Evolutionary conservation across 2,329 filamentous ascomycete species (phyloP).

Genomic region (Botrytis tulipae): DNA sequence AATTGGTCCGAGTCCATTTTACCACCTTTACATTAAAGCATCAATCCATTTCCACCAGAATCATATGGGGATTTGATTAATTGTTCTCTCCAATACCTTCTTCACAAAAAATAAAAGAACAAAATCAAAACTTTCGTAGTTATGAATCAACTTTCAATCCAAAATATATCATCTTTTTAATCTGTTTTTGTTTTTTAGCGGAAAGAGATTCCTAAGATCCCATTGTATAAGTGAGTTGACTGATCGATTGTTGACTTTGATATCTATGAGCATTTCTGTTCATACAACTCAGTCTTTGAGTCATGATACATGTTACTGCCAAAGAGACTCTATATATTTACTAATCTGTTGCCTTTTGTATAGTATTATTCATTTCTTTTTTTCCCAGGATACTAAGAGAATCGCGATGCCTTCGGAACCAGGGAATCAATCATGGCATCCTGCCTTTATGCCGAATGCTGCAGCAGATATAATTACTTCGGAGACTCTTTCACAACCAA

Average conservation of each 20-base stretch:
- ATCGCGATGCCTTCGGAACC: slow-evolving; percentile 46
- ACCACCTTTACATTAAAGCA: neutral
- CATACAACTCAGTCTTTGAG: neutral
- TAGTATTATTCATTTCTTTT: slow-evolving; percentile 37
- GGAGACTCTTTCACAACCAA: slow-evolving; percentile 18
- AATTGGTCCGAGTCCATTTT: slow-evolving; percentile 7
- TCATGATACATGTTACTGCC: neutral
- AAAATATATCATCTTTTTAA: slow-evolving; percentile 24
- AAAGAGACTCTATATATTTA: neutral
- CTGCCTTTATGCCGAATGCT: slow-evolving; percentile 51
- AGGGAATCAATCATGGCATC: slow-evolving; percentile 49
- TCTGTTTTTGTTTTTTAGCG: slow-evolving; percentile 33
- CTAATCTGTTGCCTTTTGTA: slow-evolving; percentile 6
- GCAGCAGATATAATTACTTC: slow-evolving; percentile 29
- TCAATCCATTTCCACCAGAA: neutral
- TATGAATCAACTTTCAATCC: slow-evolving; percentile 11
- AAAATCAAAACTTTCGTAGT: neutral
- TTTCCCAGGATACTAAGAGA: slow-evolving; percentile 20
- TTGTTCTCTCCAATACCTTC: neutral
- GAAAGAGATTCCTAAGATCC: slow-evolving; percentile 12
- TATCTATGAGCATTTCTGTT: neutral
- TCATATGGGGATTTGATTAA: neutral
- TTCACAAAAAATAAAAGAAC: neutral
- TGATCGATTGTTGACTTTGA: neutral
- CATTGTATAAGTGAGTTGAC: slow-evolving; percentile 33